Evolutionary conservation across 371 early-diverging fungal species (phyloP).

Genomic region (Mucor lusitanicus): DNA sequence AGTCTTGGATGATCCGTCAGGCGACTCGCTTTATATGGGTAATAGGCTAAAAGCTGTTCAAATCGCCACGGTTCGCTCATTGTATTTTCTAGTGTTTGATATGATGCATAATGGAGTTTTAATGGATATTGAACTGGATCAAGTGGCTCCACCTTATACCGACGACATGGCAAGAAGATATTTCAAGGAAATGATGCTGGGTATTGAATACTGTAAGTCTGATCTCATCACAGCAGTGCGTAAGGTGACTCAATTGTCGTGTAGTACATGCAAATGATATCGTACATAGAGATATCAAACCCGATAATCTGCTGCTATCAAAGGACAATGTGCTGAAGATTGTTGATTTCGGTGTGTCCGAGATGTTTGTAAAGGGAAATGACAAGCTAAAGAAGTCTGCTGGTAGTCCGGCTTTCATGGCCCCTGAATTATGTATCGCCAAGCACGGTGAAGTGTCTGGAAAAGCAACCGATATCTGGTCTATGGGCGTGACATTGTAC

Average conservation of each 20-base stretch:
- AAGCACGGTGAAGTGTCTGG: constrained; percentile 65
- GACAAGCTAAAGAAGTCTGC: constrained; percentile 72
- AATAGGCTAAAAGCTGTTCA: constrained; percentile 20
- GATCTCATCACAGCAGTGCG: neutral
- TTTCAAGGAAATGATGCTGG: constrained; percentile 88
- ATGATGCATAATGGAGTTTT: constrained; percentile 78
- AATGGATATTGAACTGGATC: constrained; percentile 68
- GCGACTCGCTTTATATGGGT: constrained; percentile 83
- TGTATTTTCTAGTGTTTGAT: constrained; percentile 73
- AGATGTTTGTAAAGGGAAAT: constrained; percentile 70
- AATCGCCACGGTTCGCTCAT: too few species aligned
- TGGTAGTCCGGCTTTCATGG: constrained; percentile 78
- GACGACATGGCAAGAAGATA: constrained; percentile 61
- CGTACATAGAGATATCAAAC: constrained; percentile 86
- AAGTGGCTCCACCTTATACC: constrained; percentile 52
- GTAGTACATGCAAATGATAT: constrained; percentile 38
- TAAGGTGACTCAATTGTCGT: neutral
- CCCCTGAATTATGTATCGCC: constrained; percentile 38
- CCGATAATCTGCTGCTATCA: constrained; percentile 95
- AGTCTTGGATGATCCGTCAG: constrained; percentile 87
- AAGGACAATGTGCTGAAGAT: constrained; percentile 88
- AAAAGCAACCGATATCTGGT: constrained; percentile 96
- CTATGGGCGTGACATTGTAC: constrained; percentile 97
- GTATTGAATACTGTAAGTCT: constrained; percentile 90
- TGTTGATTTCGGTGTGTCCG: constrained; percentile 98